These are phyloP conservation scores for Teunomyces pallodes DNA, from an alignment of 805 yeast genomes.

Conservation along the genomic window DNA sequence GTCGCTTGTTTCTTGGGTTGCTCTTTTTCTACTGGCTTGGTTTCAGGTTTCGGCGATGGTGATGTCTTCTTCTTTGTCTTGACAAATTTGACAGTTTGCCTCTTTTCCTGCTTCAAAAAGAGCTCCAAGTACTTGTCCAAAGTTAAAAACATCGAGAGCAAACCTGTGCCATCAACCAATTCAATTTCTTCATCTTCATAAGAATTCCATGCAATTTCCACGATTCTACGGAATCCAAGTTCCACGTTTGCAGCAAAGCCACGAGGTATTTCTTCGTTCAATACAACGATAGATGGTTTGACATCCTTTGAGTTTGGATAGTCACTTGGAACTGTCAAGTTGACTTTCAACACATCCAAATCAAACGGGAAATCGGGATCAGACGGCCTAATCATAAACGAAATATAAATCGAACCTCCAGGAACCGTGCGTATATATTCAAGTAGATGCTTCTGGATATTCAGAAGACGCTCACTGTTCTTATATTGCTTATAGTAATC, in stretches of 20 bases:
- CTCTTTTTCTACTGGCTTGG: constrained; percentile 2
- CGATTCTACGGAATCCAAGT: constrained; percentile 54
- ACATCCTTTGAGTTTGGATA: constrained; percentile 47
- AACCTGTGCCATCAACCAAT: constrained; percentile 47
- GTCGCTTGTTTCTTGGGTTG: constrained; percentile 1
- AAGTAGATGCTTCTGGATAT: constrained; percentile 31
- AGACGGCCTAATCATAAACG: constrained; percentile 50
- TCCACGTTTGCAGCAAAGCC: constrained; percentile 71
- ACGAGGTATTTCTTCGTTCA: constrained; percentile 66
- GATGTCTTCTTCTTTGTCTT: constrained; percentile 18
- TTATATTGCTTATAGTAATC: constrained; percentile 5
- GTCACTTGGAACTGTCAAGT: constrained; percentile 50
- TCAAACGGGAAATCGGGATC: constrained; percentile 78
- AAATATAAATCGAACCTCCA: constrained; percentile 31
- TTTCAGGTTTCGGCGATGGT: neutral
- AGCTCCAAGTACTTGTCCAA: constrained; percentile 58
- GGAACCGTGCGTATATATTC: constrained; percentile 25
- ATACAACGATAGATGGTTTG: constrained; percentile 52
- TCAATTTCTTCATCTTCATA: constrained; percentile 20
- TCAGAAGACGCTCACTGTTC: constrained; percentile 8
- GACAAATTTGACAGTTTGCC: constrained; percentile 61
- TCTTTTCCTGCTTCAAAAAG: constrained; percentile 57
- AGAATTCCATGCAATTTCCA: constrained; percentile 20
- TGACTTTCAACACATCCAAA: constrained; percentile 49
- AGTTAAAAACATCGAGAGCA: constrained; percentile 52